Evolutionary conservation across 495 filamentous ascomycete species (phyloP), one percentile per base, ranked within the genome.

Genomic region (Aspergillus sclerotiicarbonarius): DNA sequence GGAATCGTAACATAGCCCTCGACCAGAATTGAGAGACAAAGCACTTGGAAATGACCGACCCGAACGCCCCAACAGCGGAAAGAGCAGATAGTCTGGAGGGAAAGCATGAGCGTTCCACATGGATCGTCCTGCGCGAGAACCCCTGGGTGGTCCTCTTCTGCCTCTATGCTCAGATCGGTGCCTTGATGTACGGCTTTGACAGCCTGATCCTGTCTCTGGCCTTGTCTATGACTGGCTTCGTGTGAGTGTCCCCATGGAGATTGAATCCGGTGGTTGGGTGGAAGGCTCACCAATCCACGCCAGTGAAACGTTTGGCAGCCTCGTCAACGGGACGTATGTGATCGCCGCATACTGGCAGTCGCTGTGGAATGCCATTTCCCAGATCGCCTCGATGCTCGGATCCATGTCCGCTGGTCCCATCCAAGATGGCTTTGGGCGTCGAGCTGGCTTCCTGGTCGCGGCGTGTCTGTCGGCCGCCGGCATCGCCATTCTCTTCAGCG

Each of bases 261-360:
- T n/a, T n/a, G n/a, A n/a, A n/a, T n/a, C n/a, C n/a, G n/a, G n/a
- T n/a, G n/a, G n/a, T n/a, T n/a, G n/a, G n/a, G n/a, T n/a, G n/a
- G n/a, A n/a, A n/a, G n/a, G n/a, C n/a, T n/a, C n/a, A n/a, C n/a
- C n/a, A n/a, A n/a, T n/a, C n/a, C n/a, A n/a, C n/a, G n/a, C 0
- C 33, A 66, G 63, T 13, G 51, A 59, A 30, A 30, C 63, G 31
- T 61, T 60, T 25, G 58, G 59, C 25, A 15, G 51, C 4, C 30
- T 50, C 12, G 49, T 58, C 43, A 39, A 54, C 51, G 63, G 60
- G 7, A 13, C 47, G 2, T 61, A 61, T 20, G 50, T 65, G 18
- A 65, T 71, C 35, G 60, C 66, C 10, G 66, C 66, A 4, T 61
- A 64, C 51, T 69, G 68, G 68, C 66, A 67, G 46, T 66, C 61